phyloP scores from a whole-genome alignment of 192 early-diverging fungal genomes.

The Jimgerdemannia flammicorona region DNA sequence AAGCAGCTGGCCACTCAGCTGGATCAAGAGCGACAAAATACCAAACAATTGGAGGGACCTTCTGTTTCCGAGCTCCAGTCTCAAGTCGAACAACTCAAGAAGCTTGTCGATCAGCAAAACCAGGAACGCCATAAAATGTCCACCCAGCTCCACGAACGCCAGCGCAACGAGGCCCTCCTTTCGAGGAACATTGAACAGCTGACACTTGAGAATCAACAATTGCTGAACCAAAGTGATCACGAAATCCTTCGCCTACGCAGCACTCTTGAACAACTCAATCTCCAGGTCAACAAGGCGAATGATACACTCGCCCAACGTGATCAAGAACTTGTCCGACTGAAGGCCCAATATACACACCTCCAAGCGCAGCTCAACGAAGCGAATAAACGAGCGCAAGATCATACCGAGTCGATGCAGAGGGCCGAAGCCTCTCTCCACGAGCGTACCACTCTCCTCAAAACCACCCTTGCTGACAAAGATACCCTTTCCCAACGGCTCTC shows the following conservation, averaged over 20 bases:
- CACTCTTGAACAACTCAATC: not conserved
- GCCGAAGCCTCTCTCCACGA: too few species aligned
- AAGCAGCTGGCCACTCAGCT: slow-evolving; percentile 6
- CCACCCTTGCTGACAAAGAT: too few species aligned
- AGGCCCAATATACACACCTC: not conserved
- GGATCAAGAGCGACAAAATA: not conserved
- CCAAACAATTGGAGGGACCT: not conserved
- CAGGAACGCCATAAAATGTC: not conserved
- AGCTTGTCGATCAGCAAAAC: not conserved
- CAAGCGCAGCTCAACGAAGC: not conserved
- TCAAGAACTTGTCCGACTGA: not conserved
- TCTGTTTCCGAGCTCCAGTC: not conserved
- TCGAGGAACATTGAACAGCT: not conserved
- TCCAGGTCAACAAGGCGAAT: not conserved
- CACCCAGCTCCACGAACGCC: not conserved
- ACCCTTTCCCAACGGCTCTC: too few species aligned
- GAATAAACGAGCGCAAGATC: not conserved
- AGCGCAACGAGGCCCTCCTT: not conserved
- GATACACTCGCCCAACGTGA: not conserved
- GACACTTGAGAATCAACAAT: not conserved
- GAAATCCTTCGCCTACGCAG: not conserved
- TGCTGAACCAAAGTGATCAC: not conserved
- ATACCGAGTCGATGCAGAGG: not conserved
- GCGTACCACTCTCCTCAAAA: too few species aligned
- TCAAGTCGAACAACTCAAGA: not conserved